Conservation (phyloP, 1,139 yeast species). For the Saccharomyces hybrid region DNA sequence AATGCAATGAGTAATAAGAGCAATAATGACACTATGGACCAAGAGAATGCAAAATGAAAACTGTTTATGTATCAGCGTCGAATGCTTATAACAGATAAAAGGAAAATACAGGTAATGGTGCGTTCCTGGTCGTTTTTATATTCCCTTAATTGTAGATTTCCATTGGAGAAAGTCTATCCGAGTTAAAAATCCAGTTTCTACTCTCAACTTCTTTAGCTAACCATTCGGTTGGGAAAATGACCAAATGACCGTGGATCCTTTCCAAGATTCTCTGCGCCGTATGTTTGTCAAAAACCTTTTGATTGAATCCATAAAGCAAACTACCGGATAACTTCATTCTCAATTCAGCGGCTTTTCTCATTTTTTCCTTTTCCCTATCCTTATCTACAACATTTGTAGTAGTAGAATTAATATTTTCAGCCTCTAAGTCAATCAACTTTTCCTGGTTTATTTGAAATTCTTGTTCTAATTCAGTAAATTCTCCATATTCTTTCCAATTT, state of each 20-base stretch:
- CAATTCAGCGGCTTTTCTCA: constrained; percentile 15
- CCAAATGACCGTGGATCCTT: constrained; percentile 84
- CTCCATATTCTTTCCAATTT: constrained; percentile 86
- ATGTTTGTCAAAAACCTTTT: constrained; percentile 59
- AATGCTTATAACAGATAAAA: neutral
- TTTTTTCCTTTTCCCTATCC: constrained; percentile 6
- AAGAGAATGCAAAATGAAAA: neutral
- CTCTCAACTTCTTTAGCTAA: constrained; percentile 75
- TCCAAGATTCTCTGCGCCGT: constrained; percentile 69
- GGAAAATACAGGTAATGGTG: neutral
- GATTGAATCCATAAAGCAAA: constrained; percentile 30
- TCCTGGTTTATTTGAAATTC: constrained; percentile 52
- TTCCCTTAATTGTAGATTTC: constrained; percentile 70
- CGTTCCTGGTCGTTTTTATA: neutral
- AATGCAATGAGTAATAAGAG: constrained; percentile 1
- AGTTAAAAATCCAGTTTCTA: constrained; percentile 91
- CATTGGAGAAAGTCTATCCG: constrained; percentile 90
- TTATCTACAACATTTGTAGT: constrained; percentile 2
- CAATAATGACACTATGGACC: neutral
- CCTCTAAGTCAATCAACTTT: constrained; percentile 29
- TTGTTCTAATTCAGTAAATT: constrained; percentile 47
- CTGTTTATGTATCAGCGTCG: neutral
- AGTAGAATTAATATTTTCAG: constrained; percentile 9
- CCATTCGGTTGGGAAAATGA: constrained; percentile 89
- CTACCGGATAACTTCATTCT: constrained; percentile 28